phyloP scores from a whole-genome alignment of 2,329 filamentous ascomycete species.

The Metarhizium humberi region DNA sequence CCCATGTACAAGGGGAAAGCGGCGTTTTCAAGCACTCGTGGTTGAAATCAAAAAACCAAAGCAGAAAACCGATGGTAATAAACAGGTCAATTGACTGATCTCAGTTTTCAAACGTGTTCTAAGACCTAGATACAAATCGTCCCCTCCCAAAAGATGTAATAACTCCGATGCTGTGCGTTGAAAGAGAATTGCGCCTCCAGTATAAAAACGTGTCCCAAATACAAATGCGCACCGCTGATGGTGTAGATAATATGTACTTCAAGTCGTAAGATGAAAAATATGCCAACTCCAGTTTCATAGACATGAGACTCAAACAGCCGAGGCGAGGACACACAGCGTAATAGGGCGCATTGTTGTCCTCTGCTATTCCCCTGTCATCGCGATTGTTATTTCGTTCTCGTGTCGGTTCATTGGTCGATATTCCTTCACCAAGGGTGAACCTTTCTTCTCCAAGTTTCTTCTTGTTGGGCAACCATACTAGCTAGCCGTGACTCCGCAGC shows the following conservation, averaged over 20 bases:
- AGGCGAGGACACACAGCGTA: not conserved
- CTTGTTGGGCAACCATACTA: slow-evolving; percentile 24
- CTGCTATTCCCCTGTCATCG: not conserved
- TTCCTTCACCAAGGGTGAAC: slow-evolving; percentile 17
- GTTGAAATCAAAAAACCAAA: too few species aligned
- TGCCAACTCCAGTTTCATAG: not conserved
- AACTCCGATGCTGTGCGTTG: slow-evolving; percentile 8
- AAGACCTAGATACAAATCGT: not conserved
- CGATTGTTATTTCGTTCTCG: not conserved
- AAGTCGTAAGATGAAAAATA: not conserved
- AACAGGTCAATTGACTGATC: not conserved
- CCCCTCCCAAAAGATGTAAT: not conserved
- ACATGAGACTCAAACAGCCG: not conserved
- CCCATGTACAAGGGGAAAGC: too few species aligned
- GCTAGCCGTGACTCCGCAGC: slow-evolving; percentile 31
- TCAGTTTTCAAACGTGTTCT: not conserved
- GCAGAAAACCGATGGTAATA: not conserved
- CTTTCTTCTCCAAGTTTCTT: slow-evolving; percentile 41
- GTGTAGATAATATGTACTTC: slow-evolving; percentile 2
- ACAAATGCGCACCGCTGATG: slow-evolving; percentile 5
- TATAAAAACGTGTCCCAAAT: not conserved
- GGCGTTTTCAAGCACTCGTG: too few species aligned
- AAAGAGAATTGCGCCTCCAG: not conserved
- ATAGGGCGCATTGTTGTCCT: slow-evolving; percentile 3
- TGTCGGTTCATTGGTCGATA: not conserved